These are phyloP conservation scores for Pseudocercospora pini-densiflorae DNA, from an alignment of 2,329 filamentous ascomycete species.

Conservation along the genomic window DNA sequence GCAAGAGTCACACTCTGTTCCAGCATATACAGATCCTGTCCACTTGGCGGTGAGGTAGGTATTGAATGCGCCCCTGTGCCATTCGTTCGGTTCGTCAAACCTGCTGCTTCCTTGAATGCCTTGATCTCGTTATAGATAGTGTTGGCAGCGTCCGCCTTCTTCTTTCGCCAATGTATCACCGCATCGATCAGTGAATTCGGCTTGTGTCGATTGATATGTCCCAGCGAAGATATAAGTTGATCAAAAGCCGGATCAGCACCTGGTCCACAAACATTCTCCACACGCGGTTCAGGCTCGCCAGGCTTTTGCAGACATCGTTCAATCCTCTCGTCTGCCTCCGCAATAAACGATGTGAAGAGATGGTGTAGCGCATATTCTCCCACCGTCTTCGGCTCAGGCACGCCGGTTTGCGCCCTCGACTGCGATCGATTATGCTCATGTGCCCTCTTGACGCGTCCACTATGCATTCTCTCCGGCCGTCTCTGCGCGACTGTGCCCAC, in stretches of 20 bases:
- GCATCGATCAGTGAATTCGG: conserved; percentile 95
- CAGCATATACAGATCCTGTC: conserved; percentile 34
- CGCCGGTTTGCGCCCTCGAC: conserved; percentile 50
- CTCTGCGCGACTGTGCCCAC: conserved; percentile 16
- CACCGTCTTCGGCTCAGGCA: conserved; percentile 83
- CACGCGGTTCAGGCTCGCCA: conserved; percentile 78
- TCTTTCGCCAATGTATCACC: conserved; percentile 98
- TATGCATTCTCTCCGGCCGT: conserved; percentile 52
- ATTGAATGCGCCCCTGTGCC: conserved; percentile 22
- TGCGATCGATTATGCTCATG: conserved; percentile 78
- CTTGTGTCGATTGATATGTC: conserved; percentile 91
- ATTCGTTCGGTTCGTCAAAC: conserved; percentile 31
- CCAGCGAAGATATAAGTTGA: conserved; percentile 88
- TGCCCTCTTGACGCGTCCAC: conserved; percentile 67
- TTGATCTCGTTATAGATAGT: conserved; percentile 39
- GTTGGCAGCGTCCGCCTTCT: conserved; percentile 83
- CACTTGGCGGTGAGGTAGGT: conserved; percentile 28
- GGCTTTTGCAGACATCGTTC: conserved; percentile 82
- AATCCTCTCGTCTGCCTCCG: conserved; percentile 95
- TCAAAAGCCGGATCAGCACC: conserved; percentile 89
- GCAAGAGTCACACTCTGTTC: conserved; percentile 38
- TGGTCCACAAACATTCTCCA: conserved; percentile 89
- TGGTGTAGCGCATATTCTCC: conserved; percentile 97
- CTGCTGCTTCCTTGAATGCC: conserved; percentile 29
- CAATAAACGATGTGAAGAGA: conserved; percentile 94